Base-by-base conservation (phyloP, 192 early-diverging fungal genomes). In the Podila horticola region DNA sequence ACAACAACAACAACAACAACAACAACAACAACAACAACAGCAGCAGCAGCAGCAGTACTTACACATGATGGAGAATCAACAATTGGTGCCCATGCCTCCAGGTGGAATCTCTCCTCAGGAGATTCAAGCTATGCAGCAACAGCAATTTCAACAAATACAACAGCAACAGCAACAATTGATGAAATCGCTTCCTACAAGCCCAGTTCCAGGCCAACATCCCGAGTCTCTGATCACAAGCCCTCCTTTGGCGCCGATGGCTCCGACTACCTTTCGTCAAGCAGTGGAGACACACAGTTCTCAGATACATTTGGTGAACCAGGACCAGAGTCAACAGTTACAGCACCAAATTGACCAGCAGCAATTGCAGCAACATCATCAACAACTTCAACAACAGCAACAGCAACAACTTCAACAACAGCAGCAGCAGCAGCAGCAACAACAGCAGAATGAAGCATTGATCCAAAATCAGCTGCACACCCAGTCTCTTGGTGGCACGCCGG, bases 41-140 rank as follows among this genome's bases (percentile, higher is more conserved):
- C 31, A 69, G 9, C 69, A 79, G 26, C 58, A 52, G 24, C 45
- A 69, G 4, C 69, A 67, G n/a, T 38, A 63, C 8, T 36, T 50
- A 5, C 64, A 65, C 24, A 31, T 38, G 19, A 26, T 29, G 22
- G 20, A 17, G 17, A 34, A 26, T 38, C 64, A 65, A 29, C 48
- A 48, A 30, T 11, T 26, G 38, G 20, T 34, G 20, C 29, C 58
- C 0, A 58, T 79, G 63, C 38, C 64, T 38, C 45, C 58, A 1
- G 67, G 64, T 3, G 59, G 63, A 2, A 41, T 79, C 22, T 79
- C 75, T 20, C 69, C 75, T 24, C 75, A 79, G 19, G 58, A 65
- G 0, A 38, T 79, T 13, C 75, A 79, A 22, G 33, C 34, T 15
- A 38, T 17, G 17, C 59, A 61, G 59, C 28, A 28, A 13, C 59